These are phyloP conservation scores for Helotiales sp. DNA, from an alignment of 2,329 filamentous ascomycete genomes.

Conservation along the genomic window DNA sequence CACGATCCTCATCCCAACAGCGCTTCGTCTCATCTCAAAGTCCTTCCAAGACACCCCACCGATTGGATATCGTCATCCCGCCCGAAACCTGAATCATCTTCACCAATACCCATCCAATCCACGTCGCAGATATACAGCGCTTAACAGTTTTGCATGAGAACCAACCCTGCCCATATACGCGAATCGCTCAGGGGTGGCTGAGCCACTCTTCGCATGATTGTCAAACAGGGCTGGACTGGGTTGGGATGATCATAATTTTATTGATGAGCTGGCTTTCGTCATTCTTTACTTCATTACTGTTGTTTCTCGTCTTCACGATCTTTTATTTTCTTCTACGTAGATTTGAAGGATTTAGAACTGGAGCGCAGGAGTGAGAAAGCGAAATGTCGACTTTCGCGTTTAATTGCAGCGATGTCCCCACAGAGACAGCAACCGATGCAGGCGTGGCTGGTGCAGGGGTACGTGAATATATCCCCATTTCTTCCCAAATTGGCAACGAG, in stretches of 20 bases:
- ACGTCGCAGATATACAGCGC: background rate
- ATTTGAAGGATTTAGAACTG: too few relatives aligned
- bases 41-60: background rate
- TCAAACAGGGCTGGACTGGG: background rate
- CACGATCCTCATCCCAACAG: background rate
- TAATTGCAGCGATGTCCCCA: constrained; percentile 16
- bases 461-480: constrained; percentile 31
- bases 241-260: background rate
- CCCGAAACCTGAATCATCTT: background rate
- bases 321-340: background rate
- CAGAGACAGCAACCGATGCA: constrained; percentile 43
- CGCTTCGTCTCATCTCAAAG: background rate
- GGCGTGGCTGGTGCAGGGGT: constrained; percentile 59
- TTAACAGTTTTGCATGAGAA: background rate
- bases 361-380: background rate
- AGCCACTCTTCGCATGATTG: background rate
- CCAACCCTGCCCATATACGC: background rate
- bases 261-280: background rate
- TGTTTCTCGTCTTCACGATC: background rate
- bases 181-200: background rate
- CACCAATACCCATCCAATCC: background rate
- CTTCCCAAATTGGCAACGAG: background rate
- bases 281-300: background rate
- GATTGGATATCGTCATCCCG: background rate
- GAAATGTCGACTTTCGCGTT: constrained; percentile 10